Percentiles rank a stretch among this genome's conserved stretches.
Evolutionary conservation across 805 yeast genomes (phyloP).

Genomic region (Peterozyma toletana): DNA sequence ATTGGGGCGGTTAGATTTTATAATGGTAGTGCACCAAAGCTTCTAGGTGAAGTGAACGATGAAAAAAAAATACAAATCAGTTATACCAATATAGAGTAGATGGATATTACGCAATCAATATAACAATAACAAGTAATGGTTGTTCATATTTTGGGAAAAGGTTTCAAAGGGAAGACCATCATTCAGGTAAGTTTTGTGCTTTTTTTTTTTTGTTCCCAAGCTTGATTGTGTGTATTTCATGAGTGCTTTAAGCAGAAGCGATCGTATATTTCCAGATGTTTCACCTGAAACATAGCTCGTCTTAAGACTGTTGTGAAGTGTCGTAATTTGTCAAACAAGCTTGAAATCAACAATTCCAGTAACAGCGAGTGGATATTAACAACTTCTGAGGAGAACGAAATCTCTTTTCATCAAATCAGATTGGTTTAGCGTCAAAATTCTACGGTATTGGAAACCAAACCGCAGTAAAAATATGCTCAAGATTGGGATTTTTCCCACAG

Average conservation of each 20-base stretch:
- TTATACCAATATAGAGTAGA: too few species aligned
- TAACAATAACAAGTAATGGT: conserved; percentile 27
- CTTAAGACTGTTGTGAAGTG: too few species aligned
- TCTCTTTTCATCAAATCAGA: conserved; percentile 12
- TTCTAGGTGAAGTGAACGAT: too few species aligned
- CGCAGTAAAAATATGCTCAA: conserved; percentile 75
- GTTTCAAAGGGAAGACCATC: conserved; percentile 33
- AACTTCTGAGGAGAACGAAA: not conserved
- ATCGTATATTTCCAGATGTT: too few species aligned
- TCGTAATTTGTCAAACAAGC: too few species aligned
- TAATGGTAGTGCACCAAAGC: too few species aligned
- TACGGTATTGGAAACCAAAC: conserved; percentile 80
- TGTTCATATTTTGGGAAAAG: conserved; percentile 46
- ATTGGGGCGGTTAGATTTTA: too few species aligned
- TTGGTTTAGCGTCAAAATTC: conserved; percentile 73
- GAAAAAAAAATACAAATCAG: too few species aligned
- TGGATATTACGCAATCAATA: too few species aligned
- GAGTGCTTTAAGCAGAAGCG: too few species aligned
- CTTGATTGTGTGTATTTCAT: not conserved
- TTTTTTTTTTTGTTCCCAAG: not conserved
- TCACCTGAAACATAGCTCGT: too few species aligned
- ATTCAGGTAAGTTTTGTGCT: conserved; percentile 19
- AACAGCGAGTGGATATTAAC: conserved; percentile 1
- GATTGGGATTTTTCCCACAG: conserved; percentile 82
- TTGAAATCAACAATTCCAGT: conserved; percentile 1